phyloP scores from a whole-genome alignment of 805 yeast species.

The Pichia sporocuriosa region DNA sequence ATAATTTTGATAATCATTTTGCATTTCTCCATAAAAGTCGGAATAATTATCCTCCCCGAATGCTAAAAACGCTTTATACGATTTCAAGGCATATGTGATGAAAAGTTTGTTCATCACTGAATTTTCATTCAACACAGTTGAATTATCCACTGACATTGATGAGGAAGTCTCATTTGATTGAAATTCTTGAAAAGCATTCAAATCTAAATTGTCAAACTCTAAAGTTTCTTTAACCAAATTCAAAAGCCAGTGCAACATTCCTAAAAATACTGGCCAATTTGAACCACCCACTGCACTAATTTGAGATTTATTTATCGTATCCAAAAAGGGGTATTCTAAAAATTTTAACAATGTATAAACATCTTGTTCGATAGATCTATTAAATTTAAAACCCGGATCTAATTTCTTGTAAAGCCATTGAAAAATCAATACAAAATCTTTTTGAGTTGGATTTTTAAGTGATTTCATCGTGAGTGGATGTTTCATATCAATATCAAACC shows the following conservation, averaged over 20 bases:
- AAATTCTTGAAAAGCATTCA: slow-evolving; percentile 20
- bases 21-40: slow-evolving; percentile 48
- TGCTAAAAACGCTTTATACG: slow-evolving; percentile 57
- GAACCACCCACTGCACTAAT: slow-evolving; percentile 88
- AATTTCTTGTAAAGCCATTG: slow-evolving; percentile 70
- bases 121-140: slow-evolving; percentile 22
- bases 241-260: slow-evolving; percentile 78
- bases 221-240: slow-evolving; percentile 42
- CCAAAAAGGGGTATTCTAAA: slow-evolving; percentile 73
- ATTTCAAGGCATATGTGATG: slow-evolving; percentile 49
- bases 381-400: slow-evolving; percentile 73
- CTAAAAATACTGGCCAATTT: slow-evolving; percentile 78
- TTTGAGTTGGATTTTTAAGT: slow-evolving; percentile 74
- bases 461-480: slow-evolving; percentile 61
- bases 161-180: slow-evolving; percentile 19
- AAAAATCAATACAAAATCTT: slow-evolving; percentile 72
- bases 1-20: slow-evolving; percentile 45
- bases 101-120: slow-evolving; percentile 26
- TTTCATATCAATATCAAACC: slow-evolving; percentile 69
- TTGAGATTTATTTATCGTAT: slow-evolving; percentile 74
- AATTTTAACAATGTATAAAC: slow-evolving; percentile 59
- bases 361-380: slow-evolving; percentile 66
- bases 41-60: slow-evolving; percentile 58
- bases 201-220: slow-evolving; percentile 30
- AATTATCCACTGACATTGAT: slow-evolving; percentile 18